Base-by-base conservation (phyloP, 1,284 basidiomycete species). In the Xerocomus alliaceus region DNA sequence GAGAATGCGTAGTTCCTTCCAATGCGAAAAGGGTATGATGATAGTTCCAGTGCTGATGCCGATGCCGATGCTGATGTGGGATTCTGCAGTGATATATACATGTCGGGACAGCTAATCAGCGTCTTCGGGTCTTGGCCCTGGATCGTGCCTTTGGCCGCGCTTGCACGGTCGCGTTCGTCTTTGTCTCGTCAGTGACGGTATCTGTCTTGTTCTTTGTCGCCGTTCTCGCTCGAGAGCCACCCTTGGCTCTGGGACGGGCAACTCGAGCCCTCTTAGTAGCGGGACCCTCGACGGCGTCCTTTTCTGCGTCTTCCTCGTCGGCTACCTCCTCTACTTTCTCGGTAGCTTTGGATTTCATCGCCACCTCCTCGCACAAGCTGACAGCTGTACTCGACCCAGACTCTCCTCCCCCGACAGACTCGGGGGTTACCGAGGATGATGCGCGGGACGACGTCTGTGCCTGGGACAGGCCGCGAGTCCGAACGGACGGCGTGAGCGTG, bases 321-420 rank as follows among this genome's bases (percentile, higher is more conserved):
- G 39, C 60, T 15, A 48, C 55, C 28, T 51, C 71, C 34, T 62
- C 71, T 17, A 56, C 61, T 9, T 28, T 7, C 48, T 64, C 63
- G 56, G 35, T 29, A 15, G 22, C 41, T 53, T 75, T 70, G 55
- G 62, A 48, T 35, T 72, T 76, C 39, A 55, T 58, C 8, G 34
- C 71, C 18, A 69, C 73, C 49, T 75, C 75, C 4, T 66, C 72
- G 29, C 65, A 76, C 48, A 76, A 39, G 56, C 72, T 76, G 18
- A 74, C 72, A 18, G 75, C 76, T 4, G 75, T 74, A 52, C 72
- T 74, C 11, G 75, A 77, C 18, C 71, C 72, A 5, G 72, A 77
- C 53, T 74, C 72, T 3, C 52, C 66, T 18, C 64, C 73, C 18
- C 64, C 71, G 48, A 73, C 41, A 34, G 71, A 74, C 54, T 75